phyloP scores from a whole-genome alignment of 2,329 filamentous ascomycete species.

The Paramyrothecium sp. region DNA sequence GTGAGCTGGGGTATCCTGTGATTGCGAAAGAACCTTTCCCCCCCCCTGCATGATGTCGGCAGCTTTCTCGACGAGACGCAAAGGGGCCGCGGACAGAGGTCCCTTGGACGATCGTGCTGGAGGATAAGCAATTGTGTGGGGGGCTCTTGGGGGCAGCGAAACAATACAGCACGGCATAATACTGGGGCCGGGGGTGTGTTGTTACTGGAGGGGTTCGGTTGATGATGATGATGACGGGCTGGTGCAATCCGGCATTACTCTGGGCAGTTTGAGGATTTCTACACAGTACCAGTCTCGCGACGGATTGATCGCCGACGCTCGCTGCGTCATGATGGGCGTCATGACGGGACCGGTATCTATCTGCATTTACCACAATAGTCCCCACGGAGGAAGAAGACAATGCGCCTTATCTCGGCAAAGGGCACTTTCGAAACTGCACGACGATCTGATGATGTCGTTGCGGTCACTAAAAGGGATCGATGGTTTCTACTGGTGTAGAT shows the following conservation, averaged over 20 bases:
- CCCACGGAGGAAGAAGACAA: not conserved
- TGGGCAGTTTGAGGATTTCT: not conserved
- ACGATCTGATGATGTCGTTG: not conserved
- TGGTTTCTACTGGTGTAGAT: not conserved
- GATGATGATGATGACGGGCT: not conserved
- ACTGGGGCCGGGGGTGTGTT: too few species aligned
- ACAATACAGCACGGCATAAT: too few species aligned
- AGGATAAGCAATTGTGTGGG: too few species aligned
- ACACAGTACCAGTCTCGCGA: not conserved
- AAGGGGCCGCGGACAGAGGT: too few species aligned
- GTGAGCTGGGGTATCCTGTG: not conserved
- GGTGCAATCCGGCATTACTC: not conserved
- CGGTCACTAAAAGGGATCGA: not conserved
- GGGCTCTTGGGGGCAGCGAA: too few species aligned
- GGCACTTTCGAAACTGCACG: not conserved
- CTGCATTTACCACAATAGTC: not conserved
- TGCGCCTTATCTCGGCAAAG: not conserved
- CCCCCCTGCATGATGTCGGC: too few species aligned
- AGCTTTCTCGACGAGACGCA: too few species aligned
- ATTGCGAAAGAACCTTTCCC: not conserved
- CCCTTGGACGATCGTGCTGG: too few species aligned
- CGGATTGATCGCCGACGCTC: not conserved
- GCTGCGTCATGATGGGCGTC: not conserved
- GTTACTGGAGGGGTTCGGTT: too few species aligned
- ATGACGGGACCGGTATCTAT: not conserved